Conservation (phyloP, 257 asterid genomes). For the Fraxinus cuspidata region DNA sequence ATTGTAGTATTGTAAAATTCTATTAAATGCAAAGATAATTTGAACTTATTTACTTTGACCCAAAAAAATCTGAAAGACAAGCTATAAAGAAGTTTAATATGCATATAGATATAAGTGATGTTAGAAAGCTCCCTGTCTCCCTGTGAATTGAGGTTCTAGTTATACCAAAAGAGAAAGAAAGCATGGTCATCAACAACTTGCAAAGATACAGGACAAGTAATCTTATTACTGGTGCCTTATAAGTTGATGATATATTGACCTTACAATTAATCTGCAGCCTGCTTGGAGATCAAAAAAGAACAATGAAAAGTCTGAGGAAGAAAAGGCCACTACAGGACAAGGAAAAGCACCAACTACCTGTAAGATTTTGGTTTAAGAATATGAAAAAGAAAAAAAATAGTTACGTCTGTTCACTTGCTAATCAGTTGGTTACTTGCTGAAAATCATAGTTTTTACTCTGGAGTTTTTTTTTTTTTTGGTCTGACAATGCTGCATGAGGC, state of each 20-base stretch:
- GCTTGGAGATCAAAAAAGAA: slow-evolving; percentile 74
- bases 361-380: slow-evolving; percentile 33
- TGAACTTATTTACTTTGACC: background rate
- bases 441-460: background rate
- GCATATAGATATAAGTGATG: slow-evolving; percentile 16
- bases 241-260: slow-evolving; percentile 18
- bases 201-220: slow-evolving; percentile 8
- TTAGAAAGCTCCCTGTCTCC: slow-evolving; percentile 21
- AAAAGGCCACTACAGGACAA: slow-evolving; percentile 32
- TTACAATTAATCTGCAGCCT: slow-evolving; percentile 55
- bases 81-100: background rate
- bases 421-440: slow-evolving; percentile 9
- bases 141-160: slow-evolving; percentile 17
- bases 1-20: background rate
- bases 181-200: slow-evolving; percentile 1
- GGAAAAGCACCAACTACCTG: slow-evolving; percentile 46
- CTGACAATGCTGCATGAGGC: background rate
- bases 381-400: background rate
- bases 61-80: background rate
- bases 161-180: background rate
- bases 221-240: slow-evolving; percentile 17
- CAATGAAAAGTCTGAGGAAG: slow-evolving; percentile 43
- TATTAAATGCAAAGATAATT: background rate
- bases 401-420: slow-evolving; percentile 10
- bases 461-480: slow-evolving; percentile 1